Evolutionary conservation across 2,329 filamentous ascomycete species (phyloP).

Genomic region (Dactylellina drechsleri): DNA sequence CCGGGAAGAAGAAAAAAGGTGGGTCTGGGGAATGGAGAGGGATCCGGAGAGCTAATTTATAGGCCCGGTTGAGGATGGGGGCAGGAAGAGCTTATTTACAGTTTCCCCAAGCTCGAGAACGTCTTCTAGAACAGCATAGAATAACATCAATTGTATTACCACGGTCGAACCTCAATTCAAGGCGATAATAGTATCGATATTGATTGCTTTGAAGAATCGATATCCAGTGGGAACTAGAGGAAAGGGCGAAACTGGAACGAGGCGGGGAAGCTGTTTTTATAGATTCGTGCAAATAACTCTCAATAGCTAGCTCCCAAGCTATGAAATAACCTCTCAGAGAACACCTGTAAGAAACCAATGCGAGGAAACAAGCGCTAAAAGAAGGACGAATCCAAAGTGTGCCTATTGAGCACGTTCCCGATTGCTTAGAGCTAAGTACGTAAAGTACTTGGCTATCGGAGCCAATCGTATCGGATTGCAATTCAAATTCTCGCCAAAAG

Average conservation of each 20-base stretch:
- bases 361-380: no score
- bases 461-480: slow-evolving; percentile 7
- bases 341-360: no score
- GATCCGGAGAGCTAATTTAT: neutral
- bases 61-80: slow-evolving; percentile 4
- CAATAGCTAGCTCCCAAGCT: no score
- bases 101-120: neutral
- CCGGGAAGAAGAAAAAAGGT: neutral
- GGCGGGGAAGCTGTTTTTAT: neutral
- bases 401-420: slow-evolving; percentile 30
- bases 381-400: no score
- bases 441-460: no score
- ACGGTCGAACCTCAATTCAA: no score
- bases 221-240: neutral
- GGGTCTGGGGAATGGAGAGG: no score
- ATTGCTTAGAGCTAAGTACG: neutral
- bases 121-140: no score
- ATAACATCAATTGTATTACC: no score
- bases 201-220: slow-evolving; percentile 1
- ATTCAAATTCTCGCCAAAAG: slow-evolving; percentile 15
- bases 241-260: neutral
- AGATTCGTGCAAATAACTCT: no score
- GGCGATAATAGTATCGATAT: no score
- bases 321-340: no score
- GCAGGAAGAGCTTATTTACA: slow-evolving; percentile 23